Evolutionary conservation across 2,329 filamentous ascomycete species (phyloP), one percentile per base, ranked within the genome.

Genomic region (Knufia petricola): DNA sequence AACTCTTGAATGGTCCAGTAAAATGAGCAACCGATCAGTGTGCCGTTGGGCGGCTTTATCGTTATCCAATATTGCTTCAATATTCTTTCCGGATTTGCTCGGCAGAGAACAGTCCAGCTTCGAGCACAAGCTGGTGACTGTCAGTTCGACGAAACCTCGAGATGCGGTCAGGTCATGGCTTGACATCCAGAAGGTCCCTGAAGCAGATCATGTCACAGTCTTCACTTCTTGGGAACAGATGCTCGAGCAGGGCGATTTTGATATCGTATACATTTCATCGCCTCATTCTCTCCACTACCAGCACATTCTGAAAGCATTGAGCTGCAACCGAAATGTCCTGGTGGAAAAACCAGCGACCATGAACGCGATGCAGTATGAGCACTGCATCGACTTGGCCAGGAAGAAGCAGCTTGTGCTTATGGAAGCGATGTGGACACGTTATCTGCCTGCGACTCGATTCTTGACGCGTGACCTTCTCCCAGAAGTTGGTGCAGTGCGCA

Each of bases 401-500:
- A 46, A 59, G 30, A 26, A 53, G 36, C 47, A 49, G 30, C 56
- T 61, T 28, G 57, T 61, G 20, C 39, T 61, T 24, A 61, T 61
- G 59, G 59, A 61, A 51, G 59, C 59, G 10, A 60, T 61, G 57
- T 61, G 59, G 59, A 61, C 59, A 21, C 50, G 56, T 13, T 59
- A 61, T 50, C 52, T 62, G 3, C 60, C 59, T 45, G 55, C 57
- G n/a, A 57, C 58, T 12, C 42, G 43, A 36, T 58, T 61, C 47
- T 49, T 61, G 20, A 55, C 50, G 34, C 47, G 79, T 78, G 56
- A 76, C 81, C 60, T 75, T 85, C 58, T 58, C 74, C 78, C 1
- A 75, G 85, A 58, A 76, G 73, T 48, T 70, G 78, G 48, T 78
- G 72, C 57, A 70, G 75, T 34, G 75, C 81, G 59, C 69, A 74